These are phyloP conservation scores for Globisporangium rhizosaccharum DNA, from an alignment of 352 stramenopile genomes.

Conservation along the genomic window DNA sequence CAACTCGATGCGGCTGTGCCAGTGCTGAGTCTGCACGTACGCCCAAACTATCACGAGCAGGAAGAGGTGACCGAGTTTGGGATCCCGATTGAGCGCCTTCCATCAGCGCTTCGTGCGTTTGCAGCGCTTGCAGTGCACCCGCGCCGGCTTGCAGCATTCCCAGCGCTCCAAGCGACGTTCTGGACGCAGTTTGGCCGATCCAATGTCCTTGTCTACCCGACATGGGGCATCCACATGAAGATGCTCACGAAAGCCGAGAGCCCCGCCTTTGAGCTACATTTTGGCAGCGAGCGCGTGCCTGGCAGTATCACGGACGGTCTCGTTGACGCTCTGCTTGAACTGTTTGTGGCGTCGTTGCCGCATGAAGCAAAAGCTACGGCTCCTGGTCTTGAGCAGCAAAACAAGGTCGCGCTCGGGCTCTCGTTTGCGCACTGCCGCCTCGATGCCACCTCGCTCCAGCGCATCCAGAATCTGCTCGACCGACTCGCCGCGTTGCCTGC, in stretches of 20 bases:
- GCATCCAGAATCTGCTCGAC: neutral
- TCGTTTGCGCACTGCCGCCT: conserved; percentile 1
- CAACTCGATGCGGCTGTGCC: neutral
- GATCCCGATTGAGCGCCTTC: neutral
- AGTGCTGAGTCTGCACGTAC: neutral
- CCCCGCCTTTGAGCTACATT: neutral
- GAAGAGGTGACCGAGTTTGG: neutral
- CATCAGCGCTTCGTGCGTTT: neutral
- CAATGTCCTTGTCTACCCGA: neutral
- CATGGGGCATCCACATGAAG: neutral
- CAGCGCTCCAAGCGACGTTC: neutral
- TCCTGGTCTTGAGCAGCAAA: neutral
- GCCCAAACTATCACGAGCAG: neutral
- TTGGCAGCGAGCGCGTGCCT: neutral
- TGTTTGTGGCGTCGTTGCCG: neutral
- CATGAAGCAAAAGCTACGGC: neutral
- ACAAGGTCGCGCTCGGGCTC: neutral
- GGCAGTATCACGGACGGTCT: neutral
- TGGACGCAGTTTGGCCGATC: neutral
- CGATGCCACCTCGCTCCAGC: neutral
- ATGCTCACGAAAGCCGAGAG: neutral
- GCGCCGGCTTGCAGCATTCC: neutral
- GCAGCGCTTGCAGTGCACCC: neutral
- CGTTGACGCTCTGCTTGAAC: neutral
- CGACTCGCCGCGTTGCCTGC: neutral